Conservation (phyloP, 2,329 filamentous ascomycete genomes). For the Graphilbum fragrans region DNA sequence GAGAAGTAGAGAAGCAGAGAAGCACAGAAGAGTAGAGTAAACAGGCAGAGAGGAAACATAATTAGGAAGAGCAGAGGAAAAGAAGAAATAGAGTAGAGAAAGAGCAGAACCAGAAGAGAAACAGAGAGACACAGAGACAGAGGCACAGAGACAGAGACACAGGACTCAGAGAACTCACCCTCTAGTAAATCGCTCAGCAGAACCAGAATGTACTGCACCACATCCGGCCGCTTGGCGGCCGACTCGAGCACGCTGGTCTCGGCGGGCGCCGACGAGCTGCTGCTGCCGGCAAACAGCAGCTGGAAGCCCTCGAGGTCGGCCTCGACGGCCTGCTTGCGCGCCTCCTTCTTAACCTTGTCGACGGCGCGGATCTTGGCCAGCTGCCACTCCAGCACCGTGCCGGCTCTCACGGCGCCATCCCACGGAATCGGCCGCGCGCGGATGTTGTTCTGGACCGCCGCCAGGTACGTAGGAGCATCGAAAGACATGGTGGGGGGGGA, state of each 20-base stretch:
- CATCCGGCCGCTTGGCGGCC: constrained; percentile 74
- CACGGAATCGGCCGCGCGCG: constrained; percentile 91
- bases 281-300: constrained; percentile 70
- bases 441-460: constrained; percentile 91
- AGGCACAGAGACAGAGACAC: constrained; percentile 6
- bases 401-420: constrained; percentile 89
- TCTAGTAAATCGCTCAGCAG: constrained; percentile 79
- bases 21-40: neutral
- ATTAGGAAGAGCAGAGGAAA: neutral
- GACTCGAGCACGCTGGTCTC: constrained; percentile 64
- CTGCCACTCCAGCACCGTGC: constrained; percentile 87
- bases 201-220: constrained; percentile 90
- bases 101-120: too few relatives aligned
- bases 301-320: constrained; percentile 69
- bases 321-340: constrained; percentile 73
- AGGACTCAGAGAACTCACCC: constrained; percentile 38
- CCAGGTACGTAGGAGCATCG: constrained; percentile 76
- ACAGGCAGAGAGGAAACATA: neutral
- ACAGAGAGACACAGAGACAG: too few relatives aligned
- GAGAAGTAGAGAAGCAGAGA: neutral
- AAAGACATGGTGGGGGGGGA: constrained; percentile 56
- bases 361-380: constrained; percentile 92
- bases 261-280: constrained; percentile 47
- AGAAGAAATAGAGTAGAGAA: too few relatives aligned
- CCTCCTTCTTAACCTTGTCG: constrained; percentile 90